Evolutionary conservation across 371 early-diverging fungal genomes (phyloP).

Genomic region (Rhizopus sp.): DNA sequence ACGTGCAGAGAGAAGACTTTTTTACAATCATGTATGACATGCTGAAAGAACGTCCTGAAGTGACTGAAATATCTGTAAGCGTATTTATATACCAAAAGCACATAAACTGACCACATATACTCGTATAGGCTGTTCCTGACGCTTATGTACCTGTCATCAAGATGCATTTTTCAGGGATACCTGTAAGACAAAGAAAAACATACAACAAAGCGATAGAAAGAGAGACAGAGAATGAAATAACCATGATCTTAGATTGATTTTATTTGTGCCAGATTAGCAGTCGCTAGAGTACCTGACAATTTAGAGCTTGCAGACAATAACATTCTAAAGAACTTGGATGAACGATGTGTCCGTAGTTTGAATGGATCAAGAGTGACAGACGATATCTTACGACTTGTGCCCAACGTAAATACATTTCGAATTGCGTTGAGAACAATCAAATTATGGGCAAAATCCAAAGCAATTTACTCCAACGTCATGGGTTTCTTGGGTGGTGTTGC

Average conservation of each 20-base stretch:
- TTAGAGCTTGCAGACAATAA: constrained; percentile 86
- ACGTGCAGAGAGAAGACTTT: constrained; percentile 93
- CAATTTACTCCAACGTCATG: constrained; percentile 96
- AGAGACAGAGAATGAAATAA: neutral
- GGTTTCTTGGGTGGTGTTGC: constrained; percentile 99
- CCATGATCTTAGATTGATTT: constrained; percentile 82
- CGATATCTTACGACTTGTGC: constrained; percentile 94
- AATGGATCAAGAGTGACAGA: constrained; percentile 99
- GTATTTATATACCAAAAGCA: neutral
- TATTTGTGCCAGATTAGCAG: constrained; percentile 84
- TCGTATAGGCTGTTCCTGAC: constrained; percentile 74
- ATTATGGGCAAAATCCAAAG: constrained; percentile 97
- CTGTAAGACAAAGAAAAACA: constrained; percentile 50
- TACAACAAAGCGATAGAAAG: neutral
- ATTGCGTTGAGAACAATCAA: constrained; percentile 96
- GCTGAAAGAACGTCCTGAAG: constrained; percentile 76
- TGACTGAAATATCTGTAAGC: constrained; percentile 82
- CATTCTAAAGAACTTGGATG: constrained; percentile 88
- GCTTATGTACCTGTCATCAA: constrained; percentile 99
- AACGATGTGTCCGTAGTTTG: constrained; percentile 88
- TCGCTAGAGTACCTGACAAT: constrained; percentile 77
- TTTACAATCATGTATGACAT: constrained; percentile 85
- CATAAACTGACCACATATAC: neutral
- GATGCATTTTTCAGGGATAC: constrained; percentile 87
- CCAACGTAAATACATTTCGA: constrained; percentile 90